Evolutionary conservation across 1,284 basidiomycete species (phyloP), one percentile per base, ranked within the genome.

Genomic region (Cerioporus squamosus): DNA sequence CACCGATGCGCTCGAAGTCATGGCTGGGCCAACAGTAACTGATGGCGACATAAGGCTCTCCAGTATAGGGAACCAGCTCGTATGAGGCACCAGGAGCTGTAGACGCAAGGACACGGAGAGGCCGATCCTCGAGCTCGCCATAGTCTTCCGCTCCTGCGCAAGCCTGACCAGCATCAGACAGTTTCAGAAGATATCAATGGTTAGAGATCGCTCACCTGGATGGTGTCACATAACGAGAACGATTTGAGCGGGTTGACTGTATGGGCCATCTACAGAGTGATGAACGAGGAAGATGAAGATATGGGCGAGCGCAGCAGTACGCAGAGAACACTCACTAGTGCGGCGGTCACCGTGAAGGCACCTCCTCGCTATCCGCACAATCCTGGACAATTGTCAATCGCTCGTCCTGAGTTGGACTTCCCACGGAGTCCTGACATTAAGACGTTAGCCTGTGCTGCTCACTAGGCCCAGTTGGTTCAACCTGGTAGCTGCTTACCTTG

Each of bases 21-120:
- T 23, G 15, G 6, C 54, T 40, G 3, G 61, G 61, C 61, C 58
- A 63, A 44, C 58, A 55, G 40, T 63, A 63, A 50, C 61, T 63
- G 42, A 63, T 53, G 1, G 61, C 61, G 1, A 57, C 24, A 44
- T 60, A 63, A 2, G 58, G 52, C 23, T 63, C 58, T 1, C 48
- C 61, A n/a, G 10, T 29, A 29, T 52, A 63, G 8, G 52, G 43
- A 18, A 63, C 50, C 2, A 55, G 45, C 15, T 55, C 38, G 38
- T 42, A 58, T 12, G 43, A n/a, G 5, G 47, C 15, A 6, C 51
- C 51, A n/a, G 43, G 18, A 6, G 14, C 33, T 10, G 44, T 36
- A 14, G 55, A 43, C 5, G 23, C 36, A 15, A 60, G 54, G n/a
- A 60, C 45, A 7, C 61, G 55, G 17, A 63, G 18, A 14, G 61